Percentiles rank a stretch among this genome's conserved stretches.
phyloP scores from a whole-genome alignment of 2,329 filamentous ascomycete species.

The Apiospora sp. region DNA sequence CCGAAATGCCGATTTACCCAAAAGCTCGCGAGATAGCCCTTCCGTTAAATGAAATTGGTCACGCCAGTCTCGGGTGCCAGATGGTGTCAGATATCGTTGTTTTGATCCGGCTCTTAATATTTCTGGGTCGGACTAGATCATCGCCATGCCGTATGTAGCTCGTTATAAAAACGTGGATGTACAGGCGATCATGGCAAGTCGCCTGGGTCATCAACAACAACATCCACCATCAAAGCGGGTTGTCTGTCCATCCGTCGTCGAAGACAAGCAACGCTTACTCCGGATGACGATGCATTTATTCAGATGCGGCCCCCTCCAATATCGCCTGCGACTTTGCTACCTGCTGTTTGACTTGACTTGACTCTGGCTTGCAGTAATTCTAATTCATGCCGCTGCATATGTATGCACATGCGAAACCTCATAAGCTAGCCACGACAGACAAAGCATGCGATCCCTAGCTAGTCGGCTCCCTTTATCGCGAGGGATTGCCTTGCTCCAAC shows the following conservation, averaged over 20 bases:
- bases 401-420: conserved; percentile 11
- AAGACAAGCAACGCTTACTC: conserved; percentile 11
- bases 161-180: conserved; percentile 11
- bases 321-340: neutral
- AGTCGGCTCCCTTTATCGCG: neutral
- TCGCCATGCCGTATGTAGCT: conserved; percentile 12
- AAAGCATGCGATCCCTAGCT: neutral
- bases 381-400: conserved; percentile 22
- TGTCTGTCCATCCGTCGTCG: neutral
- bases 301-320: neutral
- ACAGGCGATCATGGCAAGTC: neutral
- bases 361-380: conserved; percentile 17
- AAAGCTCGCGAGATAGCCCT: neutral
- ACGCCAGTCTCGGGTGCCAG: conserved; percentile 11
- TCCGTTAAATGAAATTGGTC: neutral
- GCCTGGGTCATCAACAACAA: neutral
- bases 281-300: conserved; percentile 2
- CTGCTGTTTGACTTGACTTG: neutral
- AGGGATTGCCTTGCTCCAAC: conserved; percentile 7
- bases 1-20: conserved; percentile 19
- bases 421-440: conserved; percentile 11
- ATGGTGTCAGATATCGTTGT: conserved; percentile 5
- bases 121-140: conserved; percentile 3
- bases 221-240: neutral
- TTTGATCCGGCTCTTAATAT: neutral